Evolutionary conservation across 2,329 filamentous ascomycete species (phyloP), one percentile per base, ranked within the genome.

Genomic region (Diaporthe australafricana): DNA sequence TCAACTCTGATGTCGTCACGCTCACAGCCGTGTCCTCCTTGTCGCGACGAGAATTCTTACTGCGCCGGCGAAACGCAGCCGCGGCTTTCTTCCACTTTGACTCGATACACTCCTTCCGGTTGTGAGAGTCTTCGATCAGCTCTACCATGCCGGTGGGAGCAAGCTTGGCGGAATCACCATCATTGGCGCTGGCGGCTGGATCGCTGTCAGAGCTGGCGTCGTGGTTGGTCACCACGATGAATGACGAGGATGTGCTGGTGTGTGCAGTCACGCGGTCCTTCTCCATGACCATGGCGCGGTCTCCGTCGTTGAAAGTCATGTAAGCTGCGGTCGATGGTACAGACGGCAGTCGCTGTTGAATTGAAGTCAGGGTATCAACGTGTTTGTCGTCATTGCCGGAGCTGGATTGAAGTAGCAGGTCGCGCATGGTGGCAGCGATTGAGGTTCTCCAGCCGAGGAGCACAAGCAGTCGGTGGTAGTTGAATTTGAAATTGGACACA

Each of bases 1-100:
- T n/a, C 5, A 80, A 77, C 76, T 8, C 63, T 55, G 0, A 62
- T 57, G 42, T 81, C 77, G 57, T 81, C 20, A 63, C 60, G 14
- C 20, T 32, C 42, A 63, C 11, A 3, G 7, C 20, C 60, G 30
- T n/a, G 14, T 35, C 42, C 25, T 20, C 9, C 7, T 30, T 25
- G 22, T n/a, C 60, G 4, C 16, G 12, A 48, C 2, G 22, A 6
- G 7, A 25, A 17, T 48, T 14, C 8, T 48, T 63, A 9, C 20
- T 50, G 20, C 60, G 42, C 14, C 42, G 42, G 1, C 20, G 20
- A 48, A 63, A 63, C 2, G 7, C 4, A 9, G 20, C n/a, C 14
- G 48, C 60, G 11, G 60, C 42, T 4, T 38, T 35, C 5, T 38
- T 35, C 60, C 60, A 63, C 14, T 35, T 63, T 12, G 60, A 63